Base-by-base conservation (phyloP, 1,139 yeast species). In the Debaryomyces robertsiae region DNA sequence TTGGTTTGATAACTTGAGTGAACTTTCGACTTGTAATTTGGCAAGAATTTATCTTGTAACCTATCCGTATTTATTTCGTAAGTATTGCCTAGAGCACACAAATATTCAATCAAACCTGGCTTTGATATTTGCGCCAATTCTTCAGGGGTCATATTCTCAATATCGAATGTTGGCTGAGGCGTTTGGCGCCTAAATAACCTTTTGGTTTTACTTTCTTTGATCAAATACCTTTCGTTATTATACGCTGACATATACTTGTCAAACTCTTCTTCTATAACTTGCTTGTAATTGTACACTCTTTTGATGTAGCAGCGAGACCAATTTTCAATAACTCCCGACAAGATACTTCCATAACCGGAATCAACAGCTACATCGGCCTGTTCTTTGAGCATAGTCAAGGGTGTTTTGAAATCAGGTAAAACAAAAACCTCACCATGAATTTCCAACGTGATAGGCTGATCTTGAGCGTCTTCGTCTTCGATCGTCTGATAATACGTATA, bases 301-400 rank as follows among this genome's bases (percentile, higher is more conserved):
- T 72, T 66, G 38, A 76, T 67, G 46, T 89, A 70, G 39, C 87
- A 71, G 9, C 65, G 67, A 19, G 86, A 78, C 75, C 93, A 87
- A 46, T 84, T 82, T 42, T 79, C 83, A 24, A 90, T 79, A 10
- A 89, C 95, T n/a, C 94, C 94, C 7, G 84, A 82, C 34, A 89
- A 69, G 24, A 90, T 86, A 48, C 84, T 78, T 9, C 93, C 89
- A 58, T 87, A 91, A 2, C 90, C 89, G 2, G 95, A 82, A 30
- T 85, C 93, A 0, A 93, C 89, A 0, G 96, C 95, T 9, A 87
- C 94, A 50, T 87, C 95, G n/a, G 90, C 84, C 59, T 90, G 96
- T 57, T 89, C 96, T 25, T 85, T 84, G 46, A 90, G 79, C 82
- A 90, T 86, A 38, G 86, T 80, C 58, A 88, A 82, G 0, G 77